Conservation (phyloP, 2,329 filamentous ascomycete genomes). For the Epichloe brachyelytri region DNA sequence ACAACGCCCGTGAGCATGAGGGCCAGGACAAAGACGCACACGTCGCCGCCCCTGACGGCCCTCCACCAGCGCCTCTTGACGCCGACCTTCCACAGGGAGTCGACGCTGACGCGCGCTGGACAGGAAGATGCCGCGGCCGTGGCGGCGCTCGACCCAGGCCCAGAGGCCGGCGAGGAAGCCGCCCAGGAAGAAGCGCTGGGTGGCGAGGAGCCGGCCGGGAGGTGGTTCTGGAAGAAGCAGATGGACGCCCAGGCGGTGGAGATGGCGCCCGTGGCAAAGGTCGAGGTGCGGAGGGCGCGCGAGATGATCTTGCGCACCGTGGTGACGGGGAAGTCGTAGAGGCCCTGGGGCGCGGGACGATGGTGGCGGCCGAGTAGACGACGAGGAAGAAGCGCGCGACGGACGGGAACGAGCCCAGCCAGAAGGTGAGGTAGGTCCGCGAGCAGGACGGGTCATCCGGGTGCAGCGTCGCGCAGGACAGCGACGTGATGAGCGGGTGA, state of each 20-base stretch:
- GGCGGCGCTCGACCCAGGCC: constrained; percentile 60
- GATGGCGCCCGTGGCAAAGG: constrained; percentile 66
- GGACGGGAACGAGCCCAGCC: constrained; percentile 68
- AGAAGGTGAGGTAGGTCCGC: constrained; percentile 77
- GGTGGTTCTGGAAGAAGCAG: constrained; percentile 72
- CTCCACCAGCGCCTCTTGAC: constrained; percentile 82
- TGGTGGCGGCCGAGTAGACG: constrained; percentile 54
- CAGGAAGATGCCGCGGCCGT: constrained; percentile 57
- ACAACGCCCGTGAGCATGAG: constrained; percentile 67
- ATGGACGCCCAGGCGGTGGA: constrained; percentile 80
- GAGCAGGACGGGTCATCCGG: constrained; percentile 78
- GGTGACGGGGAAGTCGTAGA: constrained; percentile 57
- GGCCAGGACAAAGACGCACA: constrained; percentile 69
- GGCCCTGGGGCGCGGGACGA: constrained; percentile 54
- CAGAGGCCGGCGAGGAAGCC: constrained; percentile 78
- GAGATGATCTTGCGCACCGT: constrained; percentile 54
- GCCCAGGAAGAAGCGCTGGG: constrained; percentile 79
- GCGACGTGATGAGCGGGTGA: constrained; percentile 71
- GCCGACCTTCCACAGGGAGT: constrained; percentile 87
- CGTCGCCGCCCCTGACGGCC: constrained; percentile 69
- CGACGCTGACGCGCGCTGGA: constrained; percentile 71
- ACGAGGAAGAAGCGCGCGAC: constrained; percentile 67
- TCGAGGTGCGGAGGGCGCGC: constrained; percentile 58
- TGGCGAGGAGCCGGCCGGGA: constrained; percentile 62
- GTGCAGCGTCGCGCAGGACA: constrained; percentile 84